A percentile compares a stretch with the other conserved stretches of the same genome.
Evolutionary conservation across 441 rosid genomes (phyloP).

Genomic region (Syzygium malaccense): DNA sequence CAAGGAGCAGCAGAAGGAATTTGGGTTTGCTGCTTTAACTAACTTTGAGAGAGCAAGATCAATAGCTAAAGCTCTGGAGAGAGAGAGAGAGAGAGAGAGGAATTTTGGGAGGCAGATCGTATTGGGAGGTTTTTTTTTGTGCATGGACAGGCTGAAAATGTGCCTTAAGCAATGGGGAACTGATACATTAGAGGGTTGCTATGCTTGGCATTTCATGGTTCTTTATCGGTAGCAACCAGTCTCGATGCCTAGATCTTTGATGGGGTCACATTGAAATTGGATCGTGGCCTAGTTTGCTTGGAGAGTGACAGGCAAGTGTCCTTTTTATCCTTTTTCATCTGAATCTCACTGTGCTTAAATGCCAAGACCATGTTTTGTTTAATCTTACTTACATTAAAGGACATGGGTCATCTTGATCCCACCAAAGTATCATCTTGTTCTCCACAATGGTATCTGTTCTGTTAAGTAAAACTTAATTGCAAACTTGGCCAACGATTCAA

Average conservation of each 20-base stretch:
- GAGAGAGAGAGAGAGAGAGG: background rate
- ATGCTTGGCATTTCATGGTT: background rate
- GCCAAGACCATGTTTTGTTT: background rate
- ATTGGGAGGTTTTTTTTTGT: background rate
- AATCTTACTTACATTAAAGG: background rate
- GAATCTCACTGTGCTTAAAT: background rate
- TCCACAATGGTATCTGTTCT: background rate
- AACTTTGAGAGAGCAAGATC: background rate
- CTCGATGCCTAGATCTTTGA: background rate
- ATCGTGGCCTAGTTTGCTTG: background rate
- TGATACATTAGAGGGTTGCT: background rate
- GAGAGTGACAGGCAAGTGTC: background rate
- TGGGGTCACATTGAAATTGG: background rate
- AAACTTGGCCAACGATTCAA: background rate
- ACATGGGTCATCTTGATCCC: background rate
- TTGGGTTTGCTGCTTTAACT: background rate
- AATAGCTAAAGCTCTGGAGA: background rate
- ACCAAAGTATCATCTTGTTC: background rate
- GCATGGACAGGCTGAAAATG: background rate
- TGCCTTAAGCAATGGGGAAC: background rate
- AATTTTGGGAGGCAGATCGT: background rate
- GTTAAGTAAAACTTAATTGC: background rate
- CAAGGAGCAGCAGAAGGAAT: background rate
- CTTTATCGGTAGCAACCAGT: background rate
- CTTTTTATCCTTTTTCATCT: background rate